These are phyloP conservation scores for Nothophaeocryptopus gaeumannii DNA, from an alignment of 2,329 filamentous ascomycete species.

Conservation along the genomic window DNA sequence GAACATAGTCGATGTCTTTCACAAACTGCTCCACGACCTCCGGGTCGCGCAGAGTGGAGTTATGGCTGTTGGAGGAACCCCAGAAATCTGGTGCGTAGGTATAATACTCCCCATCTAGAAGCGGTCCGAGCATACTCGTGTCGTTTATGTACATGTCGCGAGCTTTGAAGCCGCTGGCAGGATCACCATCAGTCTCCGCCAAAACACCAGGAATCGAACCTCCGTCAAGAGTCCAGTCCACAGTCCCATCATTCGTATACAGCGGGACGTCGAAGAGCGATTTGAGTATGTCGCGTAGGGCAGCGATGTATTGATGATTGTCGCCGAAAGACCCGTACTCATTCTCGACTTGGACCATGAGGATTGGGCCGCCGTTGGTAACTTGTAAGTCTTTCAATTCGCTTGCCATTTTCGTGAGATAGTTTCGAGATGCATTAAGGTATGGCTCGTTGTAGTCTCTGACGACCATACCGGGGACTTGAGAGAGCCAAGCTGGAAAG, in stretches of 20 bases:
- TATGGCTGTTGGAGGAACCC: conserved; percentile 41
- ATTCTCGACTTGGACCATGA: conserved; percentile 54
- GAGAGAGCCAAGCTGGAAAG: conserved; percentile 47
- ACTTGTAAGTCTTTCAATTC: conserved; percentile 40
- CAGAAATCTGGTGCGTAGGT: conserved; percentile 46
- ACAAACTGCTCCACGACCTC: conserved; percentile 22
- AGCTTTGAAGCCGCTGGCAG: conserved; percentile 41
- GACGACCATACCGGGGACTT: conserved; percentile 43
- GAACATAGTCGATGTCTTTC: conserved; percentile 28
- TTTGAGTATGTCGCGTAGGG: conserved; percentile 44
- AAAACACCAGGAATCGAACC: conserved; percentile 47
- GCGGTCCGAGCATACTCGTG: conserved; percentile 43
- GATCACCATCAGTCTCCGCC: conserved; percentile 49
- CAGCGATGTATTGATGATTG: conserved; percentile 46
- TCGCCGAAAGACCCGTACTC: conserved; percentile 52
- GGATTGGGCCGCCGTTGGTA: conserved; percentile 45
- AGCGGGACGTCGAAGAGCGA: conserved; percentile 44
- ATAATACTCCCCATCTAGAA: conserved; percentile 53
- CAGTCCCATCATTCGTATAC: conserved; percentile 52
- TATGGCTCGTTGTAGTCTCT: conserved; percentile 44
- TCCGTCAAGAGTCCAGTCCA: conserved; percentile 43
- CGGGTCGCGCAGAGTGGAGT: conserved; percentile 30
- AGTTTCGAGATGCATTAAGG: conserved; percentile 38
- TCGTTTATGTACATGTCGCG: conserved; percentile 47
- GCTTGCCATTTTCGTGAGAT: conserved; percentile 41